phyloP scores from a whole-genome alignment of 1,139 yeast species.

The Sugiyamaella pinicola region DNA sequence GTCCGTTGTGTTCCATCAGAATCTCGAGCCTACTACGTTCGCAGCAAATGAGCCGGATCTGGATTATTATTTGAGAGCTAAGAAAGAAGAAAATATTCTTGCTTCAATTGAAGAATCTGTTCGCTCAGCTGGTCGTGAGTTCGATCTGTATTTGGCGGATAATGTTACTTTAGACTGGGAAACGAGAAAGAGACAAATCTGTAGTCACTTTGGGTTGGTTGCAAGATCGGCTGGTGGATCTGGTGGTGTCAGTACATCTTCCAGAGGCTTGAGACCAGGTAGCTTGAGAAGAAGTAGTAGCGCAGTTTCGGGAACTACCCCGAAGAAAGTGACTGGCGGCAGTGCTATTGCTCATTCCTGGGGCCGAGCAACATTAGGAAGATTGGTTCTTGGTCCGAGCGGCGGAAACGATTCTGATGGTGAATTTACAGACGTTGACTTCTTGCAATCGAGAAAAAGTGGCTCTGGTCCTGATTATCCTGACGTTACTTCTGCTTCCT shows the following conservation, averaged over 20 bases:
- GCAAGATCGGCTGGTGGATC: slow-evolving; percentile 6
- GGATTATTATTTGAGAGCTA: slow-evolving; percentile 52
- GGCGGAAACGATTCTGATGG: slow-evolving; percentile 26
- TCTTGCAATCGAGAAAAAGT: slow-evolving; percentile 31
- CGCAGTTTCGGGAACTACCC: slow-evolving; percentile 5
- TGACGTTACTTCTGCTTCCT: slow-evolving; percentile 17
- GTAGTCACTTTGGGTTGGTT: slow-evolving; percentile 63
- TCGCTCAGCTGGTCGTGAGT: slow-evolving; percentile 74
- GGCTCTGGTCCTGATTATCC: slow-evolving; percentile 3
- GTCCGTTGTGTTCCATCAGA: slow-evolving; percentile 36
- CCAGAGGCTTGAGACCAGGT: slow-evolving; percentile 3
- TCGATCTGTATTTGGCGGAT: slow-evolving; percentile 72
- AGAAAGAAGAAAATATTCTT: slow-evolving; percentile 80
- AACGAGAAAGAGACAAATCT: slow-evolving; percentile 68
- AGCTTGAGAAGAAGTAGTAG: slow-evolving; percentile 5
- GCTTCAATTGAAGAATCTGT: slow-evolving; percentile 83
- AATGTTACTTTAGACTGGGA: slow-evolving; percentile 85
- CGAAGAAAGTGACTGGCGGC: slow-evolving; percentile 7
- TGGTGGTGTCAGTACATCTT: neutral
- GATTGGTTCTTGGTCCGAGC: slow-evolving; percentile 44
- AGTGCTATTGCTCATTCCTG: slow-evolving; percentile 28
- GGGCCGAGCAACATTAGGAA: slow-evolving; percentile 42
- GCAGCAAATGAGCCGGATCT: slow-evolving; percentile 36
- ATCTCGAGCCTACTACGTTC: slow-evolving; percentile 35
- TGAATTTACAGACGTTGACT: slow-evolving; percentile 40